Base-by-base conservation (phyloP, 1,284 basidiomycete species). In the Austropuccinia psidii region DNA sequence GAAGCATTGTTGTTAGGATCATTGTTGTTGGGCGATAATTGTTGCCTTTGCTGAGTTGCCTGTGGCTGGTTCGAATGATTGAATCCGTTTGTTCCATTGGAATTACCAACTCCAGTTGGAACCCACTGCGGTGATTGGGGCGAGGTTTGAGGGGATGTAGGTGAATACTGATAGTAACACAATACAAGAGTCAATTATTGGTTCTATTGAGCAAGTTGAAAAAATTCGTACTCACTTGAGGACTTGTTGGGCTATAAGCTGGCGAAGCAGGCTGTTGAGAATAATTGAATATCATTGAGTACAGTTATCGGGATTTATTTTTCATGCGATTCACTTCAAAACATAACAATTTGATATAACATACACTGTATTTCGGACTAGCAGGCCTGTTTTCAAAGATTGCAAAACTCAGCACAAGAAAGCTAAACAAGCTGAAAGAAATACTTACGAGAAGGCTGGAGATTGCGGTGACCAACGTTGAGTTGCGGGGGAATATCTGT, bases 161-260 rank as follows among this genome's bases (percentile, higher is more conserved):
- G 76, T 3, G 89, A 91, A 84, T 91, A 93, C 17, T 89, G 88
- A 2, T 90, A 91, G 43, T 89, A 91, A 86, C 0, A 91, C 90
- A 33, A 89, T 91, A 84, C 89, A 87, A 74, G 90, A 87, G 21
- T 86, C 87, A 74, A 89, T 86, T 86, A 33, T 45, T 21, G 3
- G 39, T 29, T 58, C 41, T 9, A 49, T 64, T 41, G 13, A 15
- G 84, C 86, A 81, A 80, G 86, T 87, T 89, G 75, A 89, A 88
- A 85, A 81, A 77, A 75, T 75, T 78, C 79, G 17, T 49, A n/a
- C 74, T 47, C 37, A 65, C 76, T 60, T 64, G 43, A 55, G 21
- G 77, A 60, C 60, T 68, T 62, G 74, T 47, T 6, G 72, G 74
- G 60, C 73, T 70, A 75, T 79, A 81, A 21, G 75, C 77, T 0